phyloP scores from a whole-genome alignment of 179 eudicot genomes.

The Silene vulgaris region DNA sequence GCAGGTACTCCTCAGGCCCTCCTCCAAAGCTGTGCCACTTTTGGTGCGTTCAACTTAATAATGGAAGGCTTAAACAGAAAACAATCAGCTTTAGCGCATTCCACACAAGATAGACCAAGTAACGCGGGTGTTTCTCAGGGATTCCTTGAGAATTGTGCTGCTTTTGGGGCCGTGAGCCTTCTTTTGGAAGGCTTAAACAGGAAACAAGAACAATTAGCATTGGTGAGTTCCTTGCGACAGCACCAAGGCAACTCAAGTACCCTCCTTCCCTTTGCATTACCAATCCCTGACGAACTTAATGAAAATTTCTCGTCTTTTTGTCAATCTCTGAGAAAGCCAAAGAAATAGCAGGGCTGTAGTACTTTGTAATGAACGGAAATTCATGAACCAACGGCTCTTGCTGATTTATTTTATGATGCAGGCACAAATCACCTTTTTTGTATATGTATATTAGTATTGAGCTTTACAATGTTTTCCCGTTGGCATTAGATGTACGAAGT shows the following conservation, averaged over 20 bases:
- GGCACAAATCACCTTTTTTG: conserved; percentile 16
- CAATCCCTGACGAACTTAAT: conserved; percentile 59
- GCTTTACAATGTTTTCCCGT: conserved; percentile 7
- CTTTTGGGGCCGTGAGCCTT: conserved; percentile 75
- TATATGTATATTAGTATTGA: conserved; percentile 19
- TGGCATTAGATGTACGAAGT: conserved; percentile 13
- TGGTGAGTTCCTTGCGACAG: conserved; percentile 45
- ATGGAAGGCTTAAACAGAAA: conserved; percentile 73
- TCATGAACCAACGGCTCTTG: not conserved
- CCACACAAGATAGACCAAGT: not conserved
- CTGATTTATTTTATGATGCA: not conserved
- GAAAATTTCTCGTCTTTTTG: conserved; percentile 57
- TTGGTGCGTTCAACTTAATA: conserved; percentile 74
- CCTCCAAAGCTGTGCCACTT: conserved; percentile 70
- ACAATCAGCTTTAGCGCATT: conserved; percentile 70
- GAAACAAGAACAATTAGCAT: conserved; percentile 63
- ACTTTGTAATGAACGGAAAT: not conserved
- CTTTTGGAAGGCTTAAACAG: conserved; percentile 70
- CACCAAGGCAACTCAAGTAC: conserved; percentile 23
- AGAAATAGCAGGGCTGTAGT: conserved; percentile 16
- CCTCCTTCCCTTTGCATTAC: conserved; percentile 60
- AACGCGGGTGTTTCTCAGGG: conserved; percentile 64
- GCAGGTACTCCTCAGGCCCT: conserved; percentile 84
- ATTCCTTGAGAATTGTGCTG: conserved; percentile 63
- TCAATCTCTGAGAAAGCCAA: conserved; percentile 36